Evolutionary conservation across 2,329 filamentous ascomycete genomes (phyloP), one percentile per base, ranked within the genome.

Genomic region (Paecilomyces sp.): DNA sequence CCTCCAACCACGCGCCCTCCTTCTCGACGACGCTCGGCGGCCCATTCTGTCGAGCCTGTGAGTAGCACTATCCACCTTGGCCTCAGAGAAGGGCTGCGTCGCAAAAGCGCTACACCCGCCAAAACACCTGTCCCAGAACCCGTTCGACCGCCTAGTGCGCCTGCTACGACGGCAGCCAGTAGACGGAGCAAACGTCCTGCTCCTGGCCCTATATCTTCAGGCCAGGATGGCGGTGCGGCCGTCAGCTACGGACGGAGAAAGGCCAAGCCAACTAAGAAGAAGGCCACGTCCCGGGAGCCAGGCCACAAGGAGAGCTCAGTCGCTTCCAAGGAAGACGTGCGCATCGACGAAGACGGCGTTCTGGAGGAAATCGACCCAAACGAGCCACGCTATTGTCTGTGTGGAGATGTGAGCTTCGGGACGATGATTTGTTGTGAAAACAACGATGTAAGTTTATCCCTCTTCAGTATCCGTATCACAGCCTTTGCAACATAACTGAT

Each of bases 341-440:
- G 77, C 25, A 74, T 77, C 34, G 79, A 81, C 57, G 76, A 80
- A 61, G 77, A 80, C 57, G 79, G 77, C 0, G 77, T 79, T 0
- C 64, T 78, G 36, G 77, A 79, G 62, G 72, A 80, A 63, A 82
- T 87, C 60, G 84, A 87, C 68, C 82, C 84, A 0, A 79, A 86
- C 59, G 85, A 88, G 71, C 81, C 82, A 15, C 75, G 81, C n/a
- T 88, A 88, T 68, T 88, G 85, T 68, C 70, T 86, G 51, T 88
- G 85, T 66, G 82, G 82, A 47, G 84, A 87, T 65, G 83, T 88
- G 18, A 86, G 83, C 65, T 87, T 81, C 66, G 85, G 85, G 31
- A 81, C 80, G 41, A 88, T 88, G 85, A 85, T 88, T 61, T 83
- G 80, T 52, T 88, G 85, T 67, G 85, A 88, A 65, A 84, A 86